Conservation (phyloP, 2,329 filamentous ascomycete species). For the Cordyceps pruinosa region DNA sequence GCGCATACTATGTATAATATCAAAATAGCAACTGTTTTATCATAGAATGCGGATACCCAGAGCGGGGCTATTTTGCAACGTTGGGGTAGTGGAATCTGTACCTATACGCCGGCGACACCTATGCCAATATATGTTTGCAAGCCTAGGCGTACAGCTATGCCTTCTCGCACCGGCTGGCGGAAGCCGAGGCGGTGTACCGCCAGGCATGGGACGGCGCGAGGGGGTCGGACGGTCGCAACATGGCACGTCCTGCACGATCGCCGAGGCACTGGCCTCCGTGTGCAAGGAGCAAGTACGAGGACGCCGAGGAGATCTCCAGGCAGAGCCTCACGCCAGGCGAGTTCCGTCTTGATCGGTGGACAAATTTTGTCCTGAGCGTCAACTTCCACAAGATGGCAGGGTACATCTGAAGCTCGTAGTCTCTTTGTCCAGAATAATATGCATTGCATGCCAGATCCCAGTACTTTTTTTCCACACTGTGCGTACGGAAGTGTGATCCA, state of each 20-base stretch:
- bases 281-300: not conserved
- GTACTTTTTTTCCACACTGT: too few relatives aligned
- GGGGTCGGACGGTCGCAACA: not conserved
- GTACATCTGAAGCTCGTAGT: not conserved
- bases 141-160: too few relatives aligned
- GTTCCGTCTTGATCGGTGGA: too few relatives aligned
- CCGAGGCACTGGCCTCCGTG: not conserved
- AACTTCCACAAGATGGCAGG: not conserved
- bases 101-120: too few relatives aligned
- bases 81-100: too few relatives aligned
- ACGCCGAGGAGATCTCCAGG: not conserved
- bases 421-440: not conserved
- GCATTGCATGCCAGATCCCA: not conserved
- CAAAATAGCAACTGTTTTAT: too few relatives aligned
- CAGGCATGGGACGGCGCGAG: not conserved
- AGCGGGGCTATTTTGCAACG: too few relatives aligned
- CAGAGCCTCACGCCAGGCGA: not conserved
- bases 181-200: not conserved
- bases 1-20: too few relatives aligned
- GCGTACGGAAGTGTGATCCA: too few relatives aligned
- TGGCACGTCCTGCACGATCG: not conserved
- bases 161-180: not conserved
- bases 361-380: slow-evolving; percentile 14
- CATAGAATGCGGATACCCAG: too few relatives aligned
- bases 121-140: too few relatives aligned